Base-by-base conservation (phyloP, 768 basidiomycete genomes). In the Kockovaella imperatae region DNA sequence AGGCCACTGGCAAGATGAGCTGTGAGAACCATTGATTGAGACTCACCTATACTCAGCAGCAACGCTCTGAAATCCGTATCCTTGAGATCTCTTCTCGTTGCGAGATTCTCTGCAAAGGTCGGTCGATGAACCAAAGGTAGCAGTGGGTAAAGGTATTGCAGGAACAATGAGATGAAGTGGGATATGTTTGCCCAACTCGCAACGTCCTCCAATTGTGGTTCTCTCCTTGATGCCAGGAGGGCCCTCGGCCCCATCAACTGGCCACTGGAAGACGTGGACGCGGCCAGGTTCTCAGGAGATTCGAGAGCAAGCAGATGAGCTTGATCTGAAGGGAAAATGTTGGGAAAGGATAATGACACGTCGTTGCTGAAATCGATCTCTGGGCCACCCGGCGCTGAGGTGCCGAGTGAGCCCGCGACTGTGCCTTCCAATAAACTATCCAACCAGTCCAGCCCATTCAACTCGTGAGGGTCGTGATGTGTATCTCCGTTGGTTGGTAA, bases 21-120 rank as follows among this genome's bases (percentile, higher is more conserved):
- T 18, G 24, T 24, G 6, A 28, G 36, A n/a, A 18, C 3, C 36
- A 6, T 5, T 15, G 17, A 13, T 13, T 40, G 31, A 24, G 13
- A 56, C 64, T 48, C 34, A 66, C 64, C 64, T 3, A 66, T 66
- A 29, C 54, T 56, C 26, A 66, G 47, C n/a, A 66, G 47, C 15
- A 66, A 43, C 8, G 64, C 64, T 32, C 64, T 49, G 35, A 66
- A 66, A 35, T 66, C 61, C 18, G 45, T 58, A 44, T 66, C 64
- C 24, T 49, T 21, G 31, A 57, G 38, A 50, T 66, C 64, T 26
- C 60, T 35, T 40, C 64, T 54, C 25, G 61, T 66, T 5, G 64
- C 64, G 4, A 66, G 53, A 35, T 56, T 31, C 43, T 66, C 64
- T 4, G 64, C 54, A 40, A 66, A 66, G 2, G 64, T 66, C 14